A percentile compares a stretch with the other conserved stretches of the same genome.
phyloP scores from a whole-genome alignment of 2,329 filamentous ascomycete species.

The Colletotrichum aenigma region DNA sequence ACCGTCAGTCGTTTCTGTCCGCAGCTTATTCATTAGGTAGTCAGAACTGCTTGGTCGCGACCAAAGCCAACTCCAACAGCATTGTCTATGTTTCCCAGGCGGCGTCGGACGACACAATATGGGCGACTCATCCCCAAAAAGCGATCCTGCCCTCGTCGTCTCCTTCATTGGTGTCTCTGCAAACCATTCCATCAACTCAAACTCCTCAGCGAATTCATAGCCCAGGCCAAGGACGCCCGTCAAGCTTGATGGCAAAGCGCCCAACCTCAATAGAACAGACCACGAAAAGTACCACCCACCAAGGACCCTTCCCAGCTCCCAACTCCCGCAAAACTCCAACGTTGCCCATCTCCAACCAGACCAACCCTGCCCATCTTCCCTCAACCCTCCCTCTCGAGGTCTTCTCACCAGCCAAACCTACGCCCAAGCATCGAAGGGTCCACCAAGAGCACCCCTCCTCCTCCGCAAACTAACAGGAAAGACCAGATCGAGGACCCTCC shows the following conservation, averaged over 20 bases:
- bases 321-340: background rate
- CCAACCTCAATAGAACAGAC: background rate
- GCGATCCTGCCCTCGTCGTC: background rate
- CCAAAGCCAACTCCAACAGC: background rate
- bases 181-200: background rate
- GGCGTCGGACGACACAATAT: too few relatives aligned
- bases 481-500: background rate
- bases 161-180: background rate
- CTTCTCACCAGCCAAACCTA: background rate
- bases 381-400: background rate
- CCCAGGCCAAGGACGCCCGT: too few relatives aligned
- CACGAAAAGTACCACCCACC: background rate
- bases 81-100: background rate
- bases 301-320: background rate
- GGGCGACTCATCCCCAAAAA: too few relatives aligned
- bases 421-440: background rate
- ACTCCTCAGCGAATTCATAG: background rate
- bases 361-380: background rate
- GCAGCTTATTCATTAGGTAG: background rate
- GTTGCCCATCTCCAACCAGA: background rate
- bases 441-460: background rate
- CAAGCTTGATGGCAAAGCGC: background rate
- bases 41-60: too few relatives aligned
- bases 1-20: background rate
- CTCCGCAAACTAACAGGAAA: background rate